Evolutionary conservation across 2,329 filamentous ascomycete species (phyloP).

Genomic region (Aotearoamyces nothofagi): DNA sequence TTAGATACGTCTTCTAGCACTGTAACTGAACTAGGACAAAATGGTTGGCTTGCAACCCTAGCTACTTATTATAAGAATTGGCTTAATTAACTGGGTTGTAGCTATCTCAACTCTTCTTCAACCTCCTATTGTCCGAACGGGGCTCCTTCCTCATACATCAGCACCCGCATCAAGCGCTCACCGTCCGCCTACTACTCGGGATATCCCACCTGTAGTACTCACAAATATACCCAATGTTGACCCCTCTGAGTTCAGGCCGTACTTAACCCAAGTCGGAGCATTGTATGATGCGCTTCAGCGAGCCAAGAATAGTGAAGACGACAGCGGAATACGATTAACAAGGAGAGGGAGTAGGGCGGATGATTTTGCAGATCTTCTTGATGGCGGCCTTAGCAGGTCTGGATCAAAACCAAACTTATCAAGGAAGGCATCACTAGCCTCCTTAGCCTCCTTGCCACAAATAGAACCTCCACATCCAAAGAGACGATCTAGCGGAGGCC

Average conservation of each 20-base stretch:
- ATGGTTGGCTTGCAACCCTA: slow-evolving; percentile 55
- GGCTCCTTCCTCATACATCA: slow-evolving; percentile 64
- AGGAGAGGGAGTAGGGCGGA: slow-evolving; percentile 22
- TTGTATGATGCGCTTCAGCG: slow-evolving; percentile 82
- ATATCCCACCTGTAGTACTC: slow-evolving; percentile 86
- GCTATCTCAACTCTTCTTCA: slow-evolving; percentile 91
- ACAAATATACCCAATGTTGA: slow-evolving; percentile 80
- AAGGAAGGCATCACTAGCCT: slow-evolving; percentile 25
- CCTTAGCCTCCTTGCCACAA: slow-evolving; percentile 21
- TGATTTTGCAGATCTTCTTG: slow-evolving; percentile 23
- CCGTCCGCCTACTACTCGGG: slow-evolving; percentile 68
- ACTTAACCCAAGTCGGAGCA: slow-evolving; percentile 71
- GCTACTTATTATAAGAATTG: too few species aligned
- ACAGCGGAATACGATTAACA: slow-evolving; percentile 25
- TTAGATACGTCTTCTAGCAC: slow-evolving; percentile 54
- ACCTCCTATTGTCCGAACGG: slow-evolving; percentile 77
- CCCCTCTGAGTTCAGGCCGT: slow-evolving; percentile 63
- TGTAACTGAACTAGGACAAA: slow-evolving; percentile 63
- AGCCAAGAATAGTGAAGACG: slow-evolving; percentile 63
- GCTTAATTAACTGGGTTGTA: slow-evolving; percentile 18
- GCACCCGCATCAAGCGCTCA: slow-evolving; percentile 56
- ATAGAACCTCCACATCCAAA: slow-evolving; percentile 20
- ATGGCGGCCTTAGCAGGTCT: slow-evolving; percentile 8
- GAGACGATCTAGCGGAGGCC: slow-evolving; percentile 33
- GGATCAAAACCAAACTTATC: slow-evolving; percentile 15